Evolutionary conservation across 73 alveolate genomes (phyloP).

Genomic region (Paramecium bursaria): DNA sequence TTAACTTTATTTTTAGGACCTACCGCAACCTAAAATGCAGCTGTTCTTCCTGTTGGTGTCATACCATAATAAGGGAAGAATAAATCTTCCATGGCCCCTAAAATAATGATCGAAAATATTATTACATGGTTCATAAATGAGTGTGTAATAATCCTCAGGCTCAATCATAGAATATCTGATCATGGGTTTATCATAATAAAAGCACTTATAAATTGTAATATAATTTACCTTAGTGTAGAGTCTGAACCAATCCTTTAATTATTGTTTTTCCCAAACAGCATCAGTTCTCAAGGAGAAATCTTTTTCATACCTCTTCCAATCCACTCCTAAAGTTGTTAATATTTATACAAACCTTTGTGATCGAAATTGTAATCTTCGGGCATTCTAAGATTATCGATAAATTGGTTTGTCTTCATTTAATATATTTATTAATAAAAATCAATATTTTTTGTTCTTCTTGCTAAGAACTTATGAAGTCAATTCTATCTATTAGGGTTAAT

Average conservation of each 20-base stretch:
- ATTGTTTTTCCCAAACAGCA: slow-evolving; percentile 71
- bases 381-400: slow-evolving; percentile 61
- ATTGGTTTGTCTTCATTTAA: slow-evolving; percentile 31
- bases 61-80: slow-evolving; percentile 63
- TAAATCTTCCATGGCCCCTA: slow-evolving; percentile 73
- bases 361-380: slow-evolving; percentile 67
- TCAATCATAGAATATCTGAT: slow-evolving; percentile 63
- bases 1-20: slow-evolving; percentile 60
- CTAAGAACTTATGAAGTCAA: no score
- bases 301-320: slow-evolving; percentile 68
- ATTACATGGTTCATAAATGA: slow-evolving; percentile 70
- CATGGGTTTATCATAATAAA: slow-evolving; percentile 64
- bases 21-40: slow-evolving; percentile 61
- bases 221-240: slow-evolving; percentile 56
- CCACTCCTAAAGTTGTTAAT: slow-evolving; percentile 15
- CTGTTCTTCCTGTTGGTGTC: slow-evolving; percentile 72
- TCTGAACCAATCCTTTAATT: slow-evolving; percentile 70
- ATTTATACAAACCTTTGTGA: slow-evolving; percentile 31
- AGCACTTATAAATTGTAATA: slow-evolving; percentile 43
- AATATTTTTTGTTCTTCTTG: no score
- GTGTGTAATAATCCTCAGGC: slow-evolving; percentile 71
- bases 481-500: no score
- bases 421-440: no score
- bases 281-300: slow-evolving; percentile 68
- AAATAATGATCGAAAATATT: background rate